A percentile compares a stretch with the other conserved stretches of the same genome.
phyloP scores from a whole-genome alignment of 2,329 filamentous ascomycete species.

The Blastomyces gilchristii region DNA sequence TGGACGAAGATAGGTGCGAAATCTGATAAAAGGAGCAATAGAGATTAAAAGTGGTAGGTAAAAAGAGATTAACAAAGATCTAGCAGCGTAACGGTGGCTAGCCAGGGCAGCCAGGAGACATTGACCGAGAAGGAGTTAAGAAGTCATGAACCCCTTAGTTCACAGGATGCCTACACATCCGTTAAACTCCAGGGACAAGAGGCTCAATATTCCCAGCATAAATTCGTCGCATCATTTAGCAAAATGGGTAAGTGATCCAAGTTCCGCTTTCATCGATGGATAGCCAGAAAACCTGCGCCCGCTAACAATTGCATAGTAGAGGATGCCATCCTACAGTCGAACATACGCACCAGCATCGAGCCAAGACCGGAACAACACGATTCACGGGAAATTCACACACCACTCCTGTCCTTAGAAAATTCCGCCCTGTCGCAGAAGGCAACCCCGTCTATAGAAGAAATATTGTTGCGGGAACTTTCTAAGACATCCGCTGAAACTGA shows the following conservation, averaged over 20 bases:
- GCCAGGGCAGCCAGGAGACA: background rate
- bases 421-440: background rate
- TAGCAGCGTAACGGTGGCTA: background rate
- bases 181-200: background rate
- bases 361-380: background rate
- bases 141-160: background rate
- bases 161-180: background rate
- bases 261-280: background rate
- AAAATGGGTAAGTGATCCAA: background rate
- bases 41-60: background rate
- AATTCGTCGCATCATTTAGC: constrained; percentile 19
- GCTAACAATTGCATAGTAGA: background rate
- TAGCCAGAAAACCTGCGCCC: background rate
- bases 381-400: background rate
- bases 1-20: background rate
- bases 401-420: background rate
- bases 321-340: background rate
- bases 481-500: background rate
- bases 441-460: background rate
- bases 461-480: background rate
- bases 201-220: constrained; percentile 17
- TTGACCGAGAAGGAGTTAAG: background rate
- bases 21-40: background rate
- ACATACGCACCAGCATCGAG: background rate
- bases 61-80: background rate